Percentiles rank a stretch among this genome's conserved stretches.
These are phyloP conservation scores for Cystofilobasidium ferigula DNA, from an alignment of 768 basidiomycete genomes.

Conservation along the genomic window DNA sequence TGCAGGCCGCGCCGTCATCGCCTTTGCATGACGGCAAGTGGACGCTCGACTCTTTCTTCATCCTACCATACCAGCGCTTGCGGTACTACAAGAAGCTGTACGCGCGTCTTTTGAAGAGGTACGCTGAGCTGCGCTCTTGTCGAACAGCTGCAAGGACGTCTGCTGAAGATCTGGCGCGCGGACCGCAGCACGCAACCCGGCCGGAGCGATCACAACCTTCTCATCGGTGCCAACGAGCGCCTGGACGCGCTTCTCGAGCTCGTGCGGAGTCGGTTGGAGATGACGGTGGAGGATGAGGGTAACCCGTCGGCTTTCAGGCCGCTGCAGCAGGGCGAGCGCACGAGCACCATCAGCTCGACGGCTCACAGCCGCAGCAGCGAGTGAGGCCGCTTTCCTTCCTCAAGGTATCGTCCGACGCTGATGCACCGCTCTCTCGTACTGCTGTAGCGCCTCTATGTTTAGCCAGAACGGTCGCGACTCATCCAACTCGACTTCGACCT, in stretches of 20 bases:
- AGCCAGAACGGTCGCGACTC: conserved; percentile 9
- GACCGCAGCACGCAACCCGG: conserved; percentile 50
- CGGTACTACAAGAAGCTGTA: conserved; percentile 90
- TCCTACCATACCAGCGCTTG: conserved; percentile 69
- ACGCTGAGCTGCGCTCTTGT: background rate
- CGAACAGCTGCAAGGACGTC: no score
- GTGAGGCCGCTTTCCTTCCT: conserved; percentile 25
- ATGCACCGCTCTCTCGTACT: background rate
- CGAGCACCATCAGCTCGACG: conserved; percentile 31
- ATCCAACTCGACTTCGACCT: conserved; percentile 16
- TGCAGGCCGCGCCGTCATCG: conserved; percentile 35
- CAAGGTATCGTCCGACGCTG: background rate
- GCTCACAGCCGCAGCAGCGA: conserved; percentile 33
- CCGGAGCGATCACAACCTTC: conserved; percentile 69
- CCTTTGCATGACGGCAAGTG: conserved; percentile 43
- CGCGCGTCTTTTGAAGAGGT: conserved; percentile 60
- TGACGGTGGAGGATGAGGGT: conserved; percentile 44
- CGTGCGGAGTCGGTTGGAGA: conserved; percentile 51
- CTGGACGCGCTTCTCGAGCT: conserved; percentile 61
- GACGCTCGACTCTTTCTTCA: conserved; percentile 79
- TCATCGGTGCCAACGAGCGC: conserved; percentile 68
- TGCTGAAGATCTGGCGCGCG: no score
- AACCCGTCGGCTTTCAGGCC: background rate
- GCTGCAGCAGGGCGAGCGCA: conserved; percentile 23
- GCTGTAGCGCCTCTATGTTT: conserved; percentile 6